phyloP scores from a whole-genome alignment of 805 yeast species.

The fission yeast (Schizosaccharomyces pombe) region DNA sequence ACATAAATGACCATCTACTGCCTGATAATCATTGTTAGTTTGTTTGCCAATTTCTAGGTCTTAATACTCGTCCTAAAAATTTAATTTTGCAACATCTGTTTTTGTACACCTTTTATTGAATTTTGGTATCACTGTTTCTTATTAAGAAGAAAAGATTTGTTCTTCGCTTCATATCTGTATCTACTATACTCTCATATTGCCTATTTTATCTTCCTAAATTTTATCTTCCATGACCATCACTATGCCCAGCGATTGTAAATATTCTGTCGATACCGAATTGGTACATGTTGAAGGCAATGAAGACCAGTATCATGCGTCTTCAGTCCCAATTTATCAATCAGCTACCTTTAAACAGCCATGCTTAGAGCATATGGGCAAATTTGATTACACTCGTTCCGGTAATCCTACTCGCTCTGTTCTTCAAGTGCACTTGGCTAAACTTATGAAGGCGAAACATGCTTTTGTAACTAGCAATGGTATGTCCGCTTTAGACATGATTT shows the following conservation, averaged over 20 bases:
- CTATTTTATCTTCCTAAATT: no score
- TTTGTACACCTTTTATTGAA: no score
- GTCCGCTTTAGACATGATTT: constrained; percentile 75
- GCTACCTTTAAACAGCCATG: constrained; percentile 82
- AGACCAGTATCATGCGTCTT: constrained; percentile 59
- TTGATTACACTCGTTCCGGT: constrained; percentile 76
- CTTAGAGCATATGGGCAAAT: constrained; percentile 51
- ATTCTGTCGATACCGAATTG: constrained; percentile 37
- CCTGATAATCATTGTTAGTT: no score
- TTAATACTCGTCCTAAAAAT: no score
- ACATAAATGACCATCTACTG: no score
- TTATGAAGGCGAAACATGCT: constrained; percentile 56
- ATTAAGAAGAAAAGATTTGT: no score
- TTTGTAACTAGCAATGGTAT: constrained; percentile 78
- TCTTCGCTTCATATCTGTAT: no score
- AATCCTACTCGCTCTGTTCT: constrained; percentile 73
- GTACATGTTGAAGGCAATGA: constrained; percentile 26
- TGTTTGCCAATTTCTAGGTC: no score
- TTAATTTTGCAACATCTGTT: no score
- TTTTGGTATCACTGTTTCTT: no score
- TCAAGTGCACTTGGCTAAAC: constrained; percentile 52
- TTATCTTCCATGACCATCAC: not conserved
- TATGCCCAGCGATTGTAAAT: not conserved
- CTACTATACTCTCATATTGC: no score
- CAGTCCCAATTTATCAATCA: constrained; percentile 73